Evolutionary conservation across 2,329 filamentous ascomycete genomes (phyloP), one percentile per base, ranked within the genome.

Genomic region (Apiospora rasikravindrae): DNA sequence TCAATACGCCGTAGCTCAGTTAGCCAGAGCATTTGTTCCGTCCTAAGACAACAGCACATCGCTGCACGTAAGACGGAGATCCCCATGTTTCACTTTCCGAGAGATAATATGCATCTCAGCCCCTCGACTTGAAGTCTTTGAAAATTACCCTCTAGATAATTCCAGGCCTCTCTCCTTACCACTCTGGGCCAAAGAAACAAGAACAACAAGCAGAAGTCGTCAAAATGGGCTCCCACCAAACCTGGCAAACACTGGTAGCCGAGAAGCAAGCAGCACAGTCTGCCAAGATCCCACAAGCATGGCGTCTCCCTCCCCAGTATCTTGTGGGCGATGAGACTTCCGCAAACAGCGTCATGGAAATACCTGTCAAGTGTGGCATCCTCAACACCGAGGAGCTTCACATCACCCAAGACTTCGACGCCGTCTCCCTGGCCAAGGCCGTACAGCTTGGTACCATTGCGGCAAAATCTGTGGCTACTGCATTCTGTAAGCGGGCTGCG

Each of bases 401-500:
- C 8, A 49, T 49, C 22, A 49, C 45, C 6, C 7, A 49, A 19
- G 45, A 49, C 22, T 49, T 49, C 7, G 22, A 49, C 22, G 45
- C 45, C 22, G 45, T 49, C 22, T 3, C 45, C 22, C 22, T 49
- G 19, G 22, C 45, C 45, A 49, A n/a, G 19, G 45, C 45, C 22
- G 45, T 49, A 10, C 45, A 49, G 45, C 22, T 10, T 10, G 45
- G 45, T n/a, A 49, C 45, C 45, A 49, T 49, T 22, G n/a, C n/a
- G 45, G 45, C 45, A 6, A n/a, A n/a, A 49, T n/a, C 22, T 2
- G 45, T 49, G 45, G 79, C 78, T 1, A 61, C 51, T 16, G 70
- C 72, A 11, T 70, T 73, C 47, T 73, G 72, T 45, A 70, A 72
- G 64, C 76, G 78, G 1, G 78, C 79, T 2, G 79, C 78, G 26